These are phyloP conservation scores for Aspergillus sclerotiicarbonarius DNA, from an alignment of 495 filamentous ascomycete species.

Conservation along the genomic window DNA sequence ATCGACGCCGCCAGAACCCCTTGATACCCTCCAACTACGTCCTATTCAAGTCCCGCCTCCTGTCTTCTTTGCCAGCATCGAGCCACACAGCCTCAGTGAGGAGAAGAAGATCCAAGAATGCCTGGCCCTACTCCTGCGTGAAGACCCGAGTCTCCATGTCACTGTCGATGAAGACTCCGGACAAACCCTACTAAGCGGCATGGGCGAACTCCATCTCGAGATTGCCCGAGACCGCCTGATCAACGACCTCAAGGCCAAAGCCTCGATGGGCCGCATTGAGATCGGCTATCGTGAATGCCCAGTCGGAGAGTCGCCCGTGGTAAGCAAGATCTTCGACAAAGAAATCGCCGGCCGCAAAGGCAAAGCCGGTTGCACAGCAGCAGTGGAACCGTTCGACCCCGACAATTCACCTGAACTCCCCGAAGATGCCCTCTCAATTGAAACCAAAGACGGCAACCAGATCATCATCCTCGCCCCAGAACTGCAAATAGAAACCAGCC, in stretches of 20 bases:
- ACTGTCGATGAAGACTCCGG: conserved; percentile 84
- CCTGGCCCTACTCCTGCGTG: conserved; percentile 73
- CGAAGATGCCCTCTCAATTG: conserved; percentile 28
- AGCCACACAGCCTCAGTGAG: conserved; percentile 75
- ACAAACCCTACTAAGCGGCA: conserved; percentile 88
- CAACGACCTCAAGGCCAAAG: conserved; percentile 85
- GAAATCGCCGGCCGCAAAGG: conserved; percentile 76
- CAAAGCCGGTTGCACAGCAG: conserved; percentile 71
- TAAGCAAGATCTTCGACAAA: conserved; percentile 68
- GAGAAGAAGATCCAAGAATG: conserved; percentile 75
- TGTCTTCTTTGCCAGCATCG: conserved; percentile 92
- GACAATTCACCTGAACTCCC: conserved; percentile 21
- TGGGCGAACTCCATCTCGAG: conserved; percentile 98
- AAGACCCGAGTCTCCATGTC: conserved; percentile 92
- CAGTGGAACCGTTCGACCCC: conserved; percentile 58
- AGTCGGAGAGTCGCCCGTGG: conserved; percentile 47
- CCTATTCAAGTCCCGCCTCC: conserved; percentile 89
- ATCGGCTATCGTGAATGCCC: conserved; percentile 90
- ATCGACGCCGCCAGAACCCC: conserved; percentile 60
- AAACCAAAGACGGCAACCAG: conserved; percentile 53
- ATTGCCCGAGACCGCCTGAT: conserved; percentile 86
- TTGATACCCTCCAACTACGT: conserved; percentile 76
- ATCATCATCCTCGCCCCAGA: conserved; percentile 53
- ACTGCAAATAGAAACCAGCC: conserved; percentile 40
- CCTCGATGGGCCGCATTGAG: conserved; percentile 86